phyloP scores from a whole-genome alignment of 2,329 filamentous ascomycete genomes.

The Triangularia verruculosa region DNA sequence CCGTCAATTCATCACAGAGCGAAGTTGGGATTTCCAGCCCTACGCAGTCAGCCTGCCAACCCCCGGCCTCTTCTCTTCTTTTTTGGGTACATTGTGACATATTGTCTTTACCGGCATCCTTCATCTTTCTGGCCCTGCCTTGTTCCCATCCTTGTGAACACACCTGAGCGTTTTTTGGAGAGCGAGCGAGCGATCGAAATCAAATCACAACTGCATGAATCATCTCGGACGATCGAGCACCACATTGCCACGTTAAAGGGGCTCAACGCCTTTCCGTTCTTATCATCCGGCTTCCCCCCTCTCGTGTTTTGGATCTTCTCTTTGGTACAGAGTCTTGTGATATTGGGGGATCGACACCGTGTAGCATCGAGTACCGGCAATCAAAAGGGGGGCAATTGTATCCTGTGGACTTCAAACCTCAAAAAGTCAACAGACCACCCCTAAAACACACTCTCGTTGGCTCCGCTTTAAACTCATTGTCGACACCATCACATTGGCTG shows the following conservation, averaged over 20 bases:
- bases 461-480: not conserved
- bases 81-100: conserved; percentile 11
- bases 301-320: not conserved
- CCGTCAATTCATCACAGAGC: not conserved
- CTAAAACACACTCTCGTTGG: not conserved
- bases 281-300: not conserved
- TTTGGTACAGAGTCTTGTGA: not conserved
- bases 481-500: not conserved
- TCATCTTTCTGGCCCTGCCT: conserved; percentile 2
- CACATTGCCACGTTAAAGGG: not conserved
- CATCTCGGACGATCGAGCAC: not conserved
- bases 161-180: conserved; percentile 10
- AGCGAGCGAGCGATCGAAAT: conserved; percentile 7
- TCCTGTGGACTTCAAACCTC: not conserved
- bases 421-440: not conserved
- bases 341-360: not conserved
- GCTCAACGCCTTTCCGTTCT: not conserved
- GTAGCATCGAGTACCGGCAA: not conserved
- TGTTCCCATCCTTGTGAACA: not conserved
- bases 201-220: conserved; percentile 3
- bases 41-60: not conserved
- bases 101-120: conserved; percentile 8
- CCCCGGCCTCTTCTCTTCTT: not conserved
- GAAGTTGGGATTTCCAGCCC: not conserved
- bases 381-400: not conserved